phyloP scores from a whole-genome alignment of 1,139 yeast genomes.

The Candida sp. region DNA sequence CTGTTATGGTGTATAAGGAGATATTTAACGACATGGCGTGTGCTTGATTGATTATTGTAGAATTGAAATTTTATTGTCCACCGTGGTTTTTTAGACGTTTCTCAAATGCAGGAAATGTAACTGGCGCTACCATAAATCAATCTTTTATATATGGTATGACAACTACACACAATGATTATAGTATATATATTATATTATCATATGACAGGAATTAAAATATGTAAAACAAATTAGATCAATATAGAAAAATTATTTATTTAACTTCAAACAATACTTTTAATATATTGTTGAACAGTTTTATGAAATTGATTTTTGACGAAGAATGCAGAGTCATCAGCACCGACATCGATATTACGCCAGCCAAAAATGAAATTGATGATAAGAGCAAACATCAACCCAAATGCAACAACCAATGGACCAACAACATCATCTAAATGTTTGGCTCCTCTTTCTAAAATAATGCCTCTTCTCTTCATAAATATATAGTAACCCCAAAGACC shows the following conservation, averaged over 20 bases:
- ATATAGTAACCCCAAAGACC: conserved; percentile 89
- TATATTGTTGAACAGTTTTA: conserved; percentile 30
- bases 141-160: too few species aligned
- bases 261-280: conserved; percentile 9
- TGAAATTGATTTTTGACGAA: conserved; percentile 33
- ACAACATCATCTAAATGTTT: conserved; percentile 83
- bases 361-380: conserved; percentile 71
- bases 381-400: conserved; percentile 65
- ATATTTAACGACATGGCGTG: conserved; percentile 51
- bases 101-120: not conserved
- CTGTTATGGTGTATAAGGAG: conserved; percentile 75
- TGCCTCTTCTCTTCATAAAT: conserved; percentile 65
- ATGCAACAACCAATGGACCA: conserved; percentile 82
- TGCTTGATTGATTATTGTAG: not conserved
- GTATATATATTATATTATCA: too few species aligned
- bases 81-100: not conserved
- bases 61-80: conserved; percentile 1
- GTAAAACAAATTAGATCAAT: too few species aligned
- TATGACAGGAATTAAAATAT: too few species aligned
- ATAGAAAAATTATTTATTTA: not conserved
- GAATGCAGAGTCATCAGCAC: conserved; percentile 19
- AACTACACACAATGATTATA: too few species aligned
- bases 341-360: conserved; percentile 33
- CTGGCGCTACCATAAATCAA: conserved; percentile 1
- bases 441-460: conserved; percentile 80